Evolutionary conservation across 345 rosid species (phyloP), one percentile per base, ranked within the genome.

Genomic region (Draba incana): DNA sequence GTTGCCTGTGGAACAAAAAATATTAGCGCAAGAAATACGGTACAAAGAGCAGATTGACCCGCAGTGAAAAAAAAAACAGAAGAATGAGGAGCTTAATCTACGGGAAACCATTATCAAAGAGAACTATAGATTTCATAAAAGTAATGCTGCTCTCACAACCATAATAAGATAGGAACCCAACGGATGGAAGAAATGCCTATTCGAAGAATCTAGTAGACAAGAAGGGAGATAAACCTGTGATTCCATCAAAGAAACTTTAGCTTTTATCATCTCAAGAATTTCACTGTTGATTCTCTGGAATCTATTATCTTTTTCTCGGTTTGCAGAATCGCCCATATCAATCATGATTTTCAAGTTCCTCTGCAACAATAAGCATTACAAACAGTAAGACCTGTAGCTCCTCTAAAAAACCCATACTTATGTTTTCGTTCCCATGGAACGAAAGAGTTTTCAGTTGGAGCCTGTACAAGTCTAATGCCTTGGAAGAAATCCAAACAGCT

Each of bases 271-370:
- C 84, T 87, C 92, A 68, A 78, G 77, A 67, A 90, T 91, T 78
- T 93, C 98, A 76, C 84, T 88, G 80, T 90, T 88, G 71, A 84
- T 84, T 75, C 67, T 83, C 74, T 87, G 87, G 78, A 90, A 88
- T 81, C 83, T 87, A 62, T 70, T 79, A 77, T 90, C 89, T 76
- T 85, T 90, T 83, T 93, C 97, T 78, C 82, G 85, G 71, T 80
- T 90, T 39, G 86, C 96, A 52, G 92, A 84, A 70, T 84, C 62
- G 38, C 87, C 81, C 81, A 75, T 74, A 72, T 31, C 90, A 72
- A 87, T 84, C 97, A 93, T 93, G 70, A 83, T 70, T 75, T 87
- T 90, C 77, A 93, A 78, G 83, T 90, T 84, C 84, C 98, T 86
- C 98, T 93, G 92, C 35, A 66, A 52, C 30, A 66, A 14, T 45